Base-by-base conservation (phyloP, 1,284 basidiomycete species). In the Agroathelia rolfsii region DNA sequence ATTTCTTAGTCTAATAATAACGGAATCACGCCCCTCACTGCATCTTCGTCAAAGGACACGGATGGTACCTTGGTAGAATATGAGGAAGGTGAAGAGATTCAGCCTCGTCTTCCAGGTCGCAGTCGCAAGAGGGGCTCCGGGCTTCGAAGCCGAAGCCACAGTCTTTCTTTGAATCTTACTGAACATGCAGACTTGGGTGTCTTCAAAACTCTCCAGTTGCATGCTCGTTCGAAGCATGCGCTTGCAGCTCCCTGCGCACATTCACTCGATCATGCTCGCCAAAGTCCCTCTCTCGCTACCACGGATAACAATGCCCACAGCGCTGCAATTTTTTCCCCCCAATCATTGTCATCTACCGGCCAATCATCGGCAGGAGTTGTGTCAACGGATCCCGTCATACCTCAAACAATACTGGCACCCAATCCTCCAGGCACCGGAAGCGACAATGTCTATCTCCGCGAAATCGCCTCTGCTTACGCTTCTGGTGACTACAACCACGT, bases 51-150 rank as follows among this genome's bases (percentile, higher is more conserved):
- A 1, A 60, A 71, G 14, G n/a, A n/a, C n/a, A n/a, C n/a, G n/a
- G 75, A 78, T 41, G 58, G 58, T 4, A 41, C 51, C 2, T 45
- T 58, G 23, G 51, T 48, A 16, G 61, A 69, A 41, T 50, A 58
- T 18, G 80, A 84, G 40, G 80, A 81, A 23, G 52, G 48, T 14
- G 76, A 82, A 0, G 75, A 80, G 24, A 5, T 35, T 49, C 1
- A 52, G 55, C 25, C 50, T 58, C 15, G 52, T 62, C 28, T 41
- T 56, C 26, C 43, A 47, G 15, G 39, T 50, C 1, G 41, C 58
- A n/a, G n/a, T 6, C 51, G 49, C 17, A 51, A 50, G 30, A 55
- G 35, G 55, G 29, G 49, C 54, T n/a, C n/a, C n/a, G n/a, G 55
- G 29, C 49, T 54, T 0, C 68, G 73, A 19, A 53, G 62, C 3